phyloP scores from a whole-genome alignment of 2,329 filamentous ascomycete species.

The Escovopsis sp. region DNA sequence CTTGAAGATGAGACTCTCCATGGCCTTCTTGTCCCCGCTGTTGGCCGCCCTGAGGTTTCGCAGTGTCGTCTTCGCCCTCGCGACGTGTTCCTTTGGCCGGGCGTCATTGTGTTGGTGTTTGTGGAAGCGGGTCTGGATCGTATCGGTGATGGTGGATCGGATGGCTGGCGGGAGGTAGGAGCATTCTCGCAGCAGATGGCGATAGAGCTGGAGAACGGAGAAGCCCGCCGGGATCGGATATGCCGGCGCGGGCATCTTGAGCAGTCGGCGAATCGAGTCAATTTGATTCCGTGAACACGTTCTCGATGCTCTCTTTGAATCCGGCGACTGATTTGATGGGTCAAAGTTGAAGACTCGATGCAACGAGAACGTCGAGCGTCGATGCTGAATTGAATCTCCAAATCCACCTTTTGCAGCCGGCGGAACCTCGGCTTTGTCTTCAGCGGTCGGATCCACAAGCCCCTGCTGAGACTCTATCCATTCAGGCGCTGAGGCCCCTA shows the following conservation, averaged over 20 bases:
- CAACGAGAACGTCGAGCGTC: too few species aligned
- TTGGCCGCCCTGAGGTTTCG: conserved; percentile 38
- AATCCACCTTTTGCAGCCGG: too few species aligned
- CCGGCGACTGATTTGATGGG: too few species aligned
- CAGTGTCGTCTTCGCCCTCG: conserved; percentile 27
- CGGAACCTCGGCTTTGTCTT: too few species aligned
- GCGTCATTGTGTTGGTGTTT: conserved; percentile 18
- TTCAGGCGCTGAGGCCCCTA: too few species aligned
- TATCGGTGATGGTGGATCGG: conserved; percentile 26
- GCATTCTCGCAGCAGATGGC: conserved; percentile 44
- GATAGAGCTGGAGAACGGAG: conserved; percentile 30
- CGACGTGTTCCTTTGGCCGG: conserved; percentile 18
- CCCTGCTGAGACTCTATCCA: too few species aligned
- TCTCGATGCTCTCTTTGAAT: too few species aligned
- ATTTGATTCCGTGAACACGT: too few species aligned
- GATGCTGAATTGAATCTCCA: too few species aligned
- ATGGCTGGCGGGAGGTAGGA: conserved; percentile 43
- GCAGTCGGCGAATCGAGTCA: background rate
- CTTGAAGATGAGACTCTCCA: conserved; percentile 32
- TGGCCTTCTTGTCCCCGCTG: conserved; percentile 30
- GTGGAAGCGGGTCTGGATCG: conserved; percentile 34
- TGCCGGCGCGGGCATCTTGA: conserved; percentile 16
- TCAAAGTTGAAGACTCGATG: too few species aligned
- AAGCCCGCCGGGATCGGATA: conserved; percentile 12
- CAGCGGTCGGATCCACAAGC: too few species aligned